These are phyloP conservation scores for Phlyctochytrium planicorne DNA, from an alignment of 192 early-diverging fungal species.

Conservation along the genomic window DNA sequence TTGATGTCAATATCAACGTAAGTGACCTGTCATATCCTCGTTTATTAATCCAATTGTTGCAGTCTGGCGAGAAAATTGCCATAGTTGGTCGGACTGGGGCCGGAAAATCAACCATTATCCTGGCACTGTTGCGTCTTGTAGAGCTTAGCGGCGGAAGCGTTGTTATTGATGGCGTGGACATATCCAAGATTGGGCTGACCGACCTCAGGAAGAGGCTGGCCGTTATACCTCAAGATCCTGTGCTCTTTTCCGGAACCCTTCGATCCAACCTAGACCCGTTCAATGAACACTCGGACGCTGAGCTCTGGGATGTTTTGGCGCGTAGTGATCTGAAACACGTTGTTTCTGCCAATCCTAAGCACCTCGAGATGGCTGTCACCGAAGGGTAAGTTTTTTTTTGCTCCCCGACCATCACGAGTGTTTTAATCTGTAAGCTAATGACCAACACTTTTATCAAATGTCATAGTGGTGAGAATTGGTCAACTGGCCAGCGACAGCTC, in stretches of 20 bases:
- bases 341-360: conserved; percentile 47
- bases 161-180: conserved; percentile 41
- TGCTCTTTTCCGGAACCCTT: conserved; percentile 45
- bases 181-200: conserved; percentile 25
- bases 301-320: conserved; percentile 67
- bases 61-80: conserved; percentile 43
- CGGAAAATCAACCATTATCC: conserved; percentile 41
- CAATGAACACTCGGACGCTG: conserved; percentile 56
- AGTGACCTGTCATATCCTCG: not conserved
- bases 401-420: no score
- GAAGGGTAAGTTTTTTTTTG: conserved; percentile 54
- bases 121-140: conserved; percentile 31
- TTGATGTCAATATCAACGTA: conserved; percentile 34
- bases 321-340: conserved; percentile 64
- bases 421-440: no score
- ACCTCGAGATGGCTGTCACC: conserved; percentile 64
- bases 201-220: conserved; percentile 31
- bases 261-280: conserved; percentile 74
- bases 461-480: conserved; percentile 71
- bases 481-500: conserved; percentile 76
- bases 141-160: conserved; percentile 34
- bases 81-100: conserved; percentile 67
- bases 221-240: conserved; percentile 48
- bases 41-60: conserved; percentile 15
- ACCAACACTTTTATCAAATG: no score